Evolutionary conservation across 2,329 filamentous ascomycete genomes (phyloP).

Genomic region (Colletotrichum australisinense): DNA sequence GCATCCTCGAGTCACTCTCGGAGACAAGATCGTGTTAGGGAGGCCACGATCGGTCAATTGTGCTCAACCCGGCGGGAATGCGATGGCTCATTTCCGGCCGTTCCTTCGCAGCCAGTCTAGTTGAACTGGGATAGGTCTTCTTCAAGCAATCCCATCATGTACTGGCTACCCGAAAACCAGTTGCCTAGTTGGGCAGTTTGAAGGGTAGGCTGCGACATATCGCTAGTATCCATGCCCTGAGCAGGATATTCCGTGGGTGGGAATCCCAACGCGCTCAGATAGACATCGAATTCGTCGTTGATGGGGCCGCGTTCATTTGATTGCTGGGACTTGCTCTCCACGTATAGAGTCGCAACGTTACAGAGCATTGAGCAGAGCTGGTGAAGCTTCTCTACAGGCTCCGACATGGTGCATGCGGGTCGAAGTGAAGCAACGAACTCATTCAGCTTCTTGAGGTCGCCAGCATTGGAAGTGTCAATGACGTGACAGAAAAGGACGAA

Average conservation of each 20-base stretch:
- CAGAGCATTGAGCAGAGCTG: constrained; percentile 72
- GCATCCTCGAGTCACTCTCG: background rate
- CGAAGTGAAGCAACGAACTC: constrained; percentile 63
- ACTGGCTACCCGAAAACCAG: constrained; percentile 74
- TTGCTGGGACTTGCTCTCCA: constrained; percentile 67
- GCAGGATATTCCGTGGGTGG: constrained; percentile 53
- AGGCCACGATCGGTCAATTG: background rate
- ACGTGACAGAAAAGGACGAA: constrained; percentile 70
- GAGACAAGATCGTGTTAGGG: background rate
- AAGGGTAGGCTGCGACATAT: constrained; percentile 40
- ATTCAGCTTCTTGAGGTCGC: constrained; percentile 65
- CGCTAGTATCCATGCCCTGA: constrained; percentile 43
- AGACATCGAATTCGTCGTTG: constrained; percentile 72
- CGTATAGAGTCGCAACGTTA: constrained; percentile 70
- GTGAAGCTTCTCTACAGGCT: constrained; percentile 59
- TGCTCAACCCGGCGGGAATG: background rate
- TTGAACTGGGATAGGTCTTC: constrained; percentile 64
- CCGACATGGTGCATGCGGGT: constrained; percentile 28
- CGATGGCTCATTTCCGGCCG: background rate
- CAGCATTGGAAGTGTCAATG: constrained; percentile 63
- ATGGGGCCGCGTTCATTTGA: constrained; percentile 59
- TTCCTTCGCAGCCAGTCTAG: background rate
- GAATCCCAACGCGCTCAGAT: constrained; percentile 72
- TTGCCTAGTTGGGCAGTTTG: constrained; percentile 65
- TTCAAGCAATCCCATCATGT: constrained; percentile 74